Conservation (phyloP, 208 protist genomes). For the Leptomonas pyrrhocoris region DNA sequence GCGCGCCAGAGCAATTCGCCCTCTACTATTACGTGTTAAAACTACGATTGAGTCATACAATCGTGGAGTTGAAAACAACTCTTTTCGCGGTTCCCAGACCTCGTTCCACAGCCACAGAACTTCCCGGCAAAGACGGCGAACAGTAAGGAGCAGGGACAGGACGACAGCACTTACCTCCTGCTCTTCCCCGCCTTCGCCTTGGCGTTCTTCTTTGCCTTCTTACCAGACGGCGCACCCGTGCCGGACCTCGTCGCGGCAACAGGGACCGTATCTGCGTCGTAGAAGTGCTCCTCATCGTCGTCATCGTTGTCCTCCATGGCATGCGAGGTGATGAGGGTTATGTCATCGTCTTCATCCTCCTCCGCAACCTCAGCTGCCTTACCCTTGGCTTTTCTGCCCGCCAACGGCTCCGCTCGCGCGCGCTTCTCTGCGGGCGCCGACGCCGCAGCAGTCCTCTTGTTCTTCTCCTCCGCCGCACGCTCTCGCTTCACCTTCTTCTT, state of each 20-base stretch:
- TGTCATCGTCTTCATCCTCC: slow-evolving; percentile 13
- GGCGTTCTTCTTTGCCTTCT: slow-evolving; percentile 36
- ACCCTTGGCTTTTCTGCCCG: slow-evolving; percentile 9
- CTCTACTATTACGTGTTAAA: too few relatives aligned
- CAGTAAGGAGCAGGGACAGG: too few relatives aligned
- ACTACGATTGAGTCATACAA: too few relatives aligned
- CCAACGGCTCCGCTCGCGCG: slow-evolving; percentile 10
- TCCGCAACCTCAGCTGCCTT: not conserved
- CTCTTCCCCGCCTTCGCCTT: slow-evolving; percentile 11
- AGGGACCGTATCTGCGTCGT: slow-evolving; percentile 56
- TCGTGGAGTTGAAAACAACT: too few relatives aligned
- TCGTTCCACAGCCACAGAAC: too few relatives aligned
- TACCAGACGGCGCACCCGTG: slow-evolving; percentile 11
- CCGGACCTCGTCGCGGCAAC: slow-evolving; percentile 2
- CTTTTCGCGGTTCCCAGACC: too few relatives aligned
- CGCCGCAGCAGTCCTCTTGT: not conserved
- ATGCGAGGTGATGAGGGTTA: slow-evolving; percentile 14
- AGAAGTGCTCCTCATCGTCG: slow-evolving; percentile 76
- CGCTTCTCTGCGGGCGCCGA: slow-evolving; percentile 19
- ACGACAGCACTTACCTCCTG: slow-evolving; percentile 1
- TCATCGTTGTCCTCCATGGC: slow-evolving; percentile 40
- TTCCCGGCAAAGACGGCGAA: too few relatives aligned
- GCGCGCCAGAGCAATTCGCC: too few relatives aligned
- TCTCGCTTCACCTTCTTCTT: slow-evolving; percentile 22
- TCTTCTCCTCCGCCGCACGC: slow-evolving; percentile 10